Conservation (phyloP, 768 basidiomycete genomes). For the Mycena polygramma region DNA sequence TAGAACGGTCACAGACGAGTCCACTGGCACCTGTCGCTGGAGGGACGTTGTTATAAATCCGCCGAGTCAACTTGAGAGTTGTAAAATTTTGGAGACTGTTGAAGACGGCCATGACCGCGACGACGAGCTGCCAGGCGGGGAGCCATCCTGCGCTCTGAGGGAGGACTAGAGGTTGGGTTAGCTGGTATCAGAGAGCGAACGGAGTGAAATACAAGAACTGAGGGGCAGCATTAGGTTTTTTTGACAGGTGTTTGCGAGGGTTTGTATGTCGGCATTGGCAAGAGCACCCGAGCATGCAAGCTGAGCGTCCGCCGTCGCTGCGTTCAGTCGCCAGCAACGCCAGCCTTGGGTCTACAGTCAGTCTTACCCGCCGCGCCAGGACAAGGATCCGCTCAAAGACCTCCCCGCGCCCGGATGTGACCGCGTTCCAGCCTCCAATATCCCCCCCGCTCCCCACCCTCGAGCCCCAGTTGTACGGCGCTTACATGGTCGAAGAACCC, state of each 20-base stretch:
- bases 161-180: slow-evolving; percentile 57
- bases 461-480: slow-evolving; percentile 4
- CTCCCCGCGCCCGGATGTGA: slow-evolving; percentile 27
- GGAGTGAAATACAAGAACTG: slow-evolving; percentile 22
- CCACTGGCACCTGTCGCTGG: slow-evolving; percentile 55
- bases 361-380: slow-evolving; percentile 67
- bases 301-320: slow-evolving; percentile 47
- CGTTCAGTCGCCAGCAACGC: slow-evolving; percentile 65
- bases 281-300: background rate
- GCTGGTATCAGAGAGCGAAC: slow-evolving; percentile 10
- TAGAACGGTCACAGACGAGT: slow-evolving; percentile 25
- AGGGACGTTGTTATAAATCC: slow-evolving; percentile 73
- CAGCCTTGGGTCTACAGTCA: slow-evolving; percentile 58
- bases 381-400: slow-evolving; percentile 67
- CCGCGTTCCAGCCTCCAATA: slow-evolving; percentile 23
- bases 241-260: background rate
- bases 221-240: slow-evolving; percentile 21
- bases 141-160: slow-evolving; percentile 79
- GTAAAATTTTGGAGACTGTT: slow-evolving; percentile 88
- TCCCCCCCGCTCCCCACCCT: slow-evolving; percentile 19
- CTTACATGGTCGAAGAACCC: background rate
- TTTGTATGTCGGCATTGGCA: background rate
- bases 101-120: slow-evolving; percentile 83
- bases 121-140: slow-evolving; percentile 90
- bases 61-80: slow-evolving; percentile 82